Percentiles rank a stretch among this genome's conserved stretches.
Conservation (phyloP, 202 grass and related monocot genomes). For the Bolboschoenoplectus hybrid region DNA sequence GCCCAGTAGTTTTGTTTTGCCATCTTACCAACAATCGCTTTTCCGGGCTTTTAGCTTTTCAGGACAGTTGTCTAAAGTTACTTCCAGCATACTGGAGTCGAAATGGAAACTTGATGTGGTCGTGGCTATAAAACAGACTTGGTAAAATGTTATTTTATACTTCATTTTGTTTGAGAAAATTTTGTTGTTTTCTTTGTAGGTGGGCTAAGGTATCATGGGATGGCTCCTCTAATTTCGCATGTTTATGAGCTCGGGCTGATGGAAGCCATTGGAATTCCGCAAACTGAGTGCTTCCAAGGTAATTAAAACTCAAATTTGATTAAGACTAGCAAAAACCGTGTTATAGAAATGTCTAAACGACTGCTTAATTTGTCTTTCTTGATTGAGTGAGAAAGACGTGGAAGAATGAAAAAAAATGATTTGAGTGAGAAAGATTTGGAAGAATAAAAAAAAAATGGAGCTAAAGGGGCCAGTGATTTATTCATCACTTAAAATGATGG, state of each 20-base stretch:
- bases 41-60: neutral
- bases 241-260: conserved; percentile 86
- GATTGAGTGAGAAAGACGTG: neutral
- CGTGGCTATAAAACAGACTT: neutral
- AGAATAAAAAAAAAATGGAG: neutral
- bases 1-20: neutral
- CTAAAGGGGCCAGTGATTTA: neutral
- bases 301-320: neutral
- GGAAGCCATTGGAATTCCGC: conserved; percentile 75
- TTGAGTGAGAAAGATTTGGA: too few species aligned
- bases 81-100: neutral
- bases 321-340: neutral
- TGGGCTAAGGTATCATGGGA: conserved; percentile 93
- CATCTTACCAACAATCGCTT: neutral
- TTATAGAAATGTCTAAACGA: neutral
- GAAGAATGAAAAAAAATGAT: neutral
- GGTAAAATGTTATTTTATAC: neutral
- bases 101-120: neutral
- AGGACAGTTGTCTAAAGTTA: neutral
- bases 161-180: neutral
- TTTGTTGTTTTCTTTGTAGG: conserved; percentile 47
- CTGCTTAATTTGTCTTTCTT: neutral
- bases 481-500: neutral
- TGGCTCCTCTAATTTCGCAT: conserved; percentile 92
- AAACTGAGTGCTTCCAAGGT: conserved; percentile 95